Evolutionary conservation across 257 asterid species (phyloP), one percentile per base, ranked within the genome.

Genomic region (Eustoma russellianum): DNA sequence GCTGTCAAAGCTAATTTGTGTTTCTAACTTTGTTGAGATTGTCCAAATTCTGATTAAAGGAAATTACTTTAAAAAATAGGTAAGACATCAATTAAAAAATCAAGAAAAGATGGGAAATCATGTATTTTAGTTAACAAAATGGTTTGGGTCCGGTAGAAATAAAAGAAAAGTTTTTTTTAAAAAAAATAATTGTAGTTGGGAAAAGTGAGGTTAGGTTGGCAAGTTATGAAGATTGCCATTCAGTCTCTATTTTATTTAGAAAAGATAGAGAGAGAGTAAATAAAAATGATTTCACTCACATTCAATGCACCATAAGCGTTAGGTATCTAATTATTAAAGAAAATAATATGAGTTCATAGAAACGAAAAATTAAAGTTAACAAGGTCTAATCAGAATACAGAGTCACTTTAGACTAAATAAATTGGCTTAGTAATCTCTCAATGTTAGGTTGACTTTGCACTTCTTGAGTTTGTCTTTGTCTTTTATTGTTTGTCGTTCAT

Each of bases 121-220:
- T 86, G 80, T 76, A 79, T 81, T 86, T 79, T 89, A 82, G 91
- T 89, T 89, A 71, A 86, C 80, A 82, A n/a, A 76, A 78, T 71
- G 82, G 70, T 81, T 82, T 83, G 79, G 74, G 77, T 80, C 91
- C 95, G 92, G 79, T 66, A 65, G 72, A 64, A 24, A 24, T 24
- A 74, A 73, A 68, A 64, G 17, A 50, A 66, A 12, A 13, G 1
- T 38, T 5, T 38, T 7, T n/a, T n/a, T n/a, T n/a, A n/a, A 43
- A 57, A 55, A 66, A n/a, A 54, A 44, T 41, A 71, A 66, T 79
- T 78, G 73, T 78, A 60, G 94, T 78, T 84, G 91, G 97, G 87
- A 83, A 88, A 83, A 79, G 97, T 82, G 92, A 82, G 80, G 83
- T 88, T 85, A 82, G 97, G 95, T 85, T 82, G 94, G 76, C 89